Conservation (phyloP, 2,329 filamentous ascomycete species). For the Epichloe sibirici region DNA sequence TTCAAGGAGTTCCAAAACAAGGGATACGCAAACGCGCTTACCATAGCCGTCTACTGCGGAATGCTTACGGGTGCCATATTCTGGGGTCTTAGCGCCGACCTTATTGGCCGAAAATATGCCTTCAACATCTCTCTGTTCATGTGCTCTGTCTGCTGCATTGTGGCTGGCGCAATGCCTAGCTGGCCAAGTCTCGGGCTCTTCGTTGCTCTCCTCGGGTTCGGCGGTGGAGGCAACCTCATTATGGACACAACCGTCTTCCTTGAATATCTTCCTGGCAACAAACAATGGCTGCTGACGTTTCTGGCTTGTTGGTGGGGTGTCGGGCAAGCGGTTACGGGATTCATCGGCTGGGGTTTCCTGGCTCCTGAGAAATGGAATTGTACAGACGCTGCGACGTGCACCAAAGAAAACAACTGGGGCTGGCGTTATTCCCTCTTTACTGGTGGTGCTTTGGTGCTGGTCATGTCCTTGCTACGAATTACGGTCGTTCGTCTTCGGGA, state of each 20-base stretch:
- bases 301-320: conserved; percentile 39
- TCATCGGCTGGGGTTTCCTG: conserved; percentile 33
- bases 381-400: conserved; percentile 30
- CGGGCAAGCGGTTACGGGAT: conserved; percentile 34
- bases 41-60: conserved; percentile 47
- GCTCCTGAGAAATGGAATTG: conserved; percentile 37
- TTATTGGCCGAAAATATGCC: conserved; percentile 54
- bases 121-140: conserved; percentile 58
- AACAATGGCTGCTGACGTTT: conserved; percentile 35
- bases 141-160: conserved; percentile 42
- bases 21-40: conserved; percentile 44
- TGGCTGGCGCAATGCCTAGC: conserved; percentile 54
- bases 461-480: conserved; percentile 32
- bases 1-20: conserved; percentile 45
- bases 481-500: conserved; percentile 33
- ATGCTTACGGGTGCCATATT: conserved; percentile 48
- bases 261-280: conserved; percentile 34
- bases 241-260: conserved; percentile 40
- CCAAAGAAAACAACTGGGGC: conserved; percentile 32
- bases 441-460: conserved; percentile 31
- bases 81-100: conserved; percentile 56
- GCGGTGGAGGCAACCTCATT: conserved; percentile 38
- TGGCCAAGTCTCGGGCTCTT: conserved; percentile 55
- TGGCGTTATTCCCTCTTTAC: conserved; percentile 36
- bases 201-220: conserved; percentile 50